These are phyloP conservation scores for Auriculariales sp. DNA, from an alignment of 768 basidiomycete species.

Conservation along the genomic window DNA sequence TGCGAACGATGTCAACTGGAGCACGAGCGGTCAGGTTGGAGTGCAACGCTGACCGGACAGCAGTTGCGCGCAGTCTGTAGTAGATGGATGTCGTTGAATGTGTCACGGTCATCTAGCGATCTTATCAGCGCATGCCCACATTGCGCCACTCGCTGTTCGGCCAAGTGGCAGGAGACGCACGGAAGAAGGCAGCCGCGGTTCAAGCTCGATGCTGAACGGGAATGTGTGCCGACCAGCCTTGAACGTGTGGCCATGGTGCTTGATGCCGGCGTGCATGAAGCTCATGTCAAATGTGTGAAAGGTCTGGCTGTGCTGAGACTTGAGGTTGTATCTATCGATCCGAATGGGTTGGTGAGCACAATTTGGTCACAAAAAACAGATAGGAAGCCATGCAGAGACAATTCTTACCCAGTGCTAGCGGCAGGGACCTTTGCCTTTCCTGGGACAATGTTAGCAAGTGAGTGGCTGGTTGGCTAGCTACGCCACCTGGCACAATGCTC, in stretches of 20 bases:
- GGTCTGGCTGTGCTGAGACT: constrained; percentile 21
- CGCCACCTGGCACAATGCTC: constrained; percentile 21
- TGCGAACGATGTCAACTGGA: constrained; percentile 55
- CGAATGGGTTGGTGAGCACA: neutral
- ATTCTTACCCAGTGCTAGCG: no score
- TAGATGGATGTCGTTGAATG: constrained; percentile 38
- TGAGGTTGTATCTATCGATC: constrained; percentile 1
- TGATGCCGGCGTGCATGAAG: constrained; percentile 67
- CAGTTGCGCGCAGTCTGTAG: constrained; percentile 86
- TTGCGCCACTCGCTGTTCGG: no score
- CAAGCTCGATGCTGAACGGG: constrained; percentile 80
- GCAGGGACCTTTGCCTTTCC: neutral
- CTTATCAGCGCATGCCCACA: no score
- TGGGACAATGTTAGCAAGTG: neutral
- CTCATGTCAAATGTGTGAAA: constrained; percentile 83
- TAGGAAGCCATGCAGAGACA: no score
- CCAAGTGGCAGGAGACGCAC: constrained; percentile 47
- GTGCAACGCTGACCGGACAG: constrained; percentile 58
- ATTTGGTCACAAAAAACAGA: no score
- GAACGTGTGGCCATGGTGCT: constrained; percentile 67
- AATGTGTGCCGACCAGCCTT: constrained; percentile 93
- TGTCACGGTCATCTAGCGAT: no score
- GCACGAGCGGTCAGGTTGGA: constrained; percentile 47
- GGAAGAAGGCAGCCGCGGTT: constrained; percentile 72
- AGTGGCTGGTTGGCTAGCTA: neutral